These are phyloP conservation scores for Lupinus albus DNA, from an alignment of 306 rosid genomes.

Conservation along the genomic window DNA sequence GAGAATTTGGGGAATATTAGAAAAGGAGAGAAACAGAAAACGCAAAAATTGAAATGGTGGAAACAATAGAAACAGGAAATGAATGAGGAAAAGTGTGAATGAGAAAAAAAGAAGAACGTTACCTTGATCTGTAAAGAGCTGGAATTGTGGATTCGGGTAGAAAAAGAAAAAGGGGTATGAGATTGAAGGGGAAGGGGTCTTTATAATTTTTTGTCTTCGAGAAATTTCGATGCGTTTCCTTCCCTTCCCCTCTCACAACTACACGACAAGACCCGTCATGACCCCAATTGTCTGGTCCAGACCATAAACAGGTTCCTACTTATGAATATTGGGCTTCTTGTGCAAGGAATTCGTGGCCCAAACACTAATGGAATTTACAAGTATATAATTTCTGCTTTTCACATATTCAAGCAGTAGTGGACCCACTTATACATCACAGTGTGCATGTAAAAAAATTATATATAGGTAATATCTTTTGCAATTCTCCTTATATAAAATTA, in stretches of 20 bases:
- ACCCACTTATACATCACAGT: too few species aligned
- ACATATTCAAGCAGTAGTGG: too few species aligned
- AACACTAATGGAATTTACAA: too few species aligned
- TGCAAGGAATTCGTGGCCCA: too few species aligned
- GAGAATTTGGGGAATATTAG: background rate
- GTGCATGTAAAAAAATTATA: too few species aligned
- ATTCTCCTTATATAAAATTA: too few species aligned
- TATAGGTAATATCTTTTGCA: too few species aligned
- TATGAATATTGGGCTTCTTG: too few species aligned
- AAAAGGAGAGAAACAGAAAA: background rate
- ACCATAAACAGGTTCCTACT: background rate
- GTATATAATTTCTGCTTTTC: too few species aligned
- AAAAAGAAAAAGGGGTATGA: background rate
- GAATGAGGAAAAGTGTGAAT: background rate
- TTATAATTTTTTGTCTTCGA: conserved; percentile 36
- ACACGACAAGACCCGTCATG: too few species aligned
- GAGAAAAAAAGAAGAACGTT: background rate
- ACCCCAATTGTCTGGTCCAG: background rate
- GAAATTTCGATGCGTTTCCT: conserved; percentile 35
- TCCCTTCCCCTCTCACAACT: background rate
- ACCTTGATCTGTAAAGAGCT: conserved; percentile 30
- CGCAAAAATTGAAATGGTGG: background rate
- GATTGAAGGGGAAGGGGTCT: conserved; percentile 16
- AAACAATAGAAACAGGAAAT: background rate
- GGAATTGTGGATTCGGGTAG: conserved; percentile 37